A percentile compares a stretch with the other conserved stretches of the same genome.
Evolutionary conservation across 805 yeast species (phyloP).

Genomic region (Priceomyces medius): DNA sequence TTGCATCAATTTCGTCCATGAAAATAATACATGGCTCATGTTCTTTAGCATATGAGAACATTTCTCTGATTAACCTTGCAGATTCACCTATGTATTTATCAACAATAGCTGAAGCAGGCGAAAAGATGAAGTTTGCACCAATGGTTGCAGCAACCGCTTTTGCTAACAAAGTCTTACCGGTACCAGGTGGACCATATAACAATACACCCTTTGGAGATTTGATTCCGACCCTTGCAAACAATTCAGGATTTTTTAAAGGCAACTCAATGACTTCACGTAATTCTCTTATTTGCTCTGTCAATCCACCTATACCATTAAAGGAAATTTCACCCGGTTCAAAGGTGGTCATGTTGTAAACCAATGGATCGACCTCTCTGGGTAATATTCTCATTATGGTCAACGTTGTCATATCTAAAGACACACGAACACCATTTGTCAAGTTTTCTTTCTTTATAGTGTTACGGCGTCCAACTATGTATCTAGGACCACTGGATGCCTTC

Average conservation of each 20-base stretch:
- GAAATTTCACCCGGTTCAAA: conserved; percentile 97
- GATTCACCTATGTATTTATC: conserved; percentile 98
- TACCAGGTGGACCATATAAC: conserved; percentile 97
- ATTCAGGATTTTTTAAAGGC: conserved; percentile 95
- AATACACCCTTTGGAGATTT: conserved; percentile 98
- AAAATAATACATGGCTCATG: conserved; percentile 98
- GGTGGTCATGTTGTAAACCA: conserved; percentile 96
- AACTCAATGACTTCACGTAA: conserved; percentile 95
- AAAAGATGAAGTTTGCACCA: conserved; percentile 95
- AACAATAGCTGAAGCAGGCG: conserved; percentile 98
- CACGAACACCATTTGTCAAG: conserved; percentile 91
- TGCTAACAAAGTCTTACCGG: conserved; percentile 94
- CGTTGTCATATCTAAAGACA: conserved; percentile 96
- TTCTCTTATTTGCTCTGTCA: conserved; percentile 93
- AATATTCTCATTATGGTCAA: conserved; percentile 94
- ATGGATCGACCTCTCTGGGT: conserved; percentile 97
- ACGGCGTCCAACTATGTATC: conserved; percentile 96
- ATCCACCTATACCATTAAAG: conserved; percentile 93
- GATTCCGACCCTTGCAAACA: conserved; percentile 93
- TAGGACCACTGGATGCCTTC: conserved; percentile 94
- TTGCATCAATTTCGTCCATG: conserved; percentile 98
- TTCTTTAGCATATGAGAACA: conserved; percentile 96
- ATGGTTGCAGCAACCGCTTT: conserved; percentile 98
- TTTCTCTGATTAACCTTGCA: conserved; percentile 93
- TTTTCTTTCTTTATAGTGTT: conserved; percentile 82